Evolutionary conservation across 202 grass and related monocot genomes (phyloP).

Genomic region (Saccharum hybrid): DNA sequence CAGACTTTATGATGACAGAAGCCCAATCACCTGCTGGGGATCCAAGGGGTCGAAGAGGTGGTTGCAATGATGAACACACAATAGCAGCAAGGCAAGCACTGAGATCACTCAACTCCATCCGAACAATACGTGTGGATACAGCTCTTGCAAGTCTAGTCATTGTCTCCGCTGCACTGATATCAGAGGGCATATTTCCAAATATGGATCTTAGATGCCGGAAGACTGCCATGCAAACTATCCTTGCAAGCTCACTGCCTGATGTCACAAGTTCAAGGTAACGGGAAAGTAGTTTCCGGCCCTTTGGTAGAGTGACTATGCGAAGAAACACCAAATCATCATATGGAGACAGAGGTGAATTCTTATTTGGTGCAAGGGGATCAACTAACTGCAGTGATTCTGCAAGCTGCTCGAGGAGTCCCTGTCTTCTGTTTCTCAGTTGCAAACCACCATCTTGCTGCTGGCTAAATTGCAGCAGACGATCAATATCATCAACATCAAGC

Average conservation of each 20-base stretch:
- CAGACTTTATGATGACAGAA: constrained; percentile 68
- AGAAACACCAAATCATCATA: constrained; percentile 84
- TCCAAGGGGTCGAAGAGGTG: constrained; percentile 78
- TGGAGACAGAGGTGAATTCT: constrained; percentile 47
- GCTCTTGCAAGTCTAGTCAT: constrained; percentile 54
- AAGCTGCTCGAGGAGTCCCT: constrained; percentile 66
- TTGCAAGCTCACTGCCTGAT: constrained; percentile 56
- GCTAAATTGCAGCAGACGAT: constrained; percentile 72
- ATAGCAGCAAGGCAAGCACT: constrained; percentile 87
- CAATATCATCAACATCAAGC: constrained; percentile 86
- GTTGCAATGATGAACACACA: constrained; percentile 75
- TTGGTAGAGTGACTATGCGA: constrained; percentile 70
- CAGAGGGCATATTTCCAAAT: constrained; percentile 65
- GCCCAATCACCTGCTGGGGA: constrained; percentile 64
- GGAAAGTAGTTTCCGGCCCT: constrained; percentile 75
- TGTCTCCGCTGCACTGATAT: constrained; percentile 49
- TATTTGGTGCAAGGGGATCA: constrained; percentile 70
- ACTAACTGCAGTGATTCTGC: constrained; percentile 74
- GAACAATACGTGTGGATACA: constrained; percentile 50
- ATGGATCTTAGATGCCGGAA: constrained; percentile 72
- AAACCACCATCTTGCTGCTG: constrained; percentile 76
- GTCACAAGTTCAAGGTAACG: constrained; percentile 63
- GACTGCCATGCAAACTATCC: constrained; percentile 78
- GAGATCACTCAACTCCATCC: constrained; percentile 71
- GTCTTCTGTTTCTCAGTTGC: constrained; percentile 65